These are phyloP conservation scores for Aspergillus tamarii DNA, from an alignment of 2,329 filamentous ascomycete species.

Conservation along the genomic window DNA sequence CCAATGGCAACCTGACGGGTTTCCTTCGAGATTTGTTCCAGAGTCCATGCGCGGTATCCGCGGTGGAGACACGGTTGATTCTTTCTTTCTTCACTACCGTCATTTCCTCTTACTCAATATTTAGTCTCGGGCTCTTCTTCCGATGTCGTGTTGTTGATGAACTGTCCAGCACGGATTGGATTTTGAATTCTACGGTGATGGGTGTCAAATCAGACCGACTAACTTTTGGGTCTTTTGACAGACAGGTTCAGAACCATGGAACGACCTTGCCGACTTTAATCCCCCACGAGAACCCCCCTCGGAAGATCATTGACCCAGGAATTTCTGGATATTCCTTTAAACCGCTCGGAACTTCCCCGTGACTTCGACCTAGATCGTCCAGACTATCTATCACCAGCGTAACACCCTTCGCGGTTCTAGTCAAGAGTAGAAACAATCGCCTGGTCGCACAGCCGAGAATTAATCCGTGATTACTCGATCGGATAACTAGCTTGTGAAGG, in stretches of 20 bases:
- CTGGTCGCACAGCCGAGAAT: not conserved
- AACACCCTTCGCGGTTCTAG: not conserved
- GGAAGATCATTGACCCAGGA: slow-evolving; percentile 9
- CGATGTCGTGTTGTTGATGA: not conserved
- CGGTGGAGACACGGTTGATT: slow-evolving; percentile 22
- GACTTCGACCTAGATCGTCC: slow-evolving; percentile 3
- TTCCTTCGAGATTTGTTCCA: slow-evolving; percentile 4
- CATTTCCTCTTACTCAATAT: not conserved
- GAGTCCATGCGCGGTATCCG: slow-evolving; percentile 20
- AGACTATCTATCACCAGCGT: not conserved
- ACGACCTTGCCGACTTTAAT: not conserved
- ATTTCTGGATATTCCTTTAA: slow-evolving; percentile 11
- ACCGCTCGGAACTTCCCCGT: slow-evolving; percentile 8
- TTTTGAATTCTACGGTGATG: not conserved
- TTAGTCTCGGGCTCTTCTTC: not conserved
- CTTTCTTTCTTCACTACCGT: slow-evolving; percentile 9
- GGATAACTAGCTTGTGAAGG: not conserved
- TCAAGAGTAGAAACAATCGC: not conserved
- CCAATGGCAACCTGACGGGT: not conserved
- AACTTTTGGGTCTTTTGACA: not conserved
- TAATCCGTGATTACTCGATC: not conserved
- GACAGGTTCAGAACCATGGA: slow-evolving; percentile 8
- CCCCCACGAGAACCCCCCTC: not conserved
- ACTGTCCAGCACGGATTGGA: not conserved
- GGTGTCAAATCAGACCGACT: not conserved